Conservation (phyloP, 495 filamentous ascomycete species). For the Daldinia grandis region DNA sequence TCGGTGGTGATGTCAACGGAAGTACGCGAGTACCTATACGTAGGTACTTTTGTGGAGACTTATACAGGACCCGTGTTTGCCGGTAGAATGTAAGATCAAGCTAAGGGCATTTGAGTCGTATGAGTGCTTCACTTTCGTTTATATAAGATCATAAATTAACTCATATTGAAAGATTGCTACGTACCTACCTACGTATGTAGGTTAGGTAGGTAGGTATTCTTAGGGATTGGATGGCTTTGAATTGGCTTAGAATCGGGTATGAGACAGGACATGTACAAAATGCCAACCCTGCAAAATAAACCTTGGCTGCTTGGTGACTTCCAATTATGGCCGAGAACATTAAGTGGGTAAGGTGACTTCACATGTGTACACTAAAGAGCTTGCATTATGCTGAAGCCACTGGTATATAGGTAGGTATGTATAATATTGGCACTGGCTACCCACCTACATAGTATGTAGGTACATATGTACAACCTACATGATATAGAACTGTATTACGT, state of each 20-base stretch:
- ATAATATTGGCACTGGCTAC: neutral
- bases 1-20: slow-evolving; percentile 38
- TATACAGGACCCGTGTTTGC: slow-evolving; percentile 13
- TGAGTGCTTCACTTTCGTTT: neutral
- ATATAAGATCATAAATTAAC: neutral
- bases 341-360: slow-evolving; percentile 14
- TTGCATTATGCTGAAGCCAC: neutral
- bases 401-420: neutral
- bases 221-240: neutral
- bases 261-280: neutral
- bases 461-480: neutral
- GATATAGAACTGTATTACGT: neutral
- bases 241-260: neutral
- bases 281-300: slow-evolving; percentile 4
- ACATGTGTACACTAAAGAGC: slow-evolving; percentile 1
- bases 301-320: neutral
- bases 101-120: neutral
- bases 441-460: neutral
- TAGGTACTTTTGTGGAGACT: slow-evolving; percentile 16
- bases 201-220: neutral
- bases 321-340: slow-evolving; percentile 1
- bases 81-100: neutral
- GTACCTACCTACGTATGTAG: too few relatives aligned
- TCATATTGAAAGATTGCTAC: neutral
- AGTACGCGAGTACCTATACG: slow-evolving; percentile 30